phyloP scores from a whole-genome alignment of 257 asterid genomes.

The Asclepias syriaca region DNA sequence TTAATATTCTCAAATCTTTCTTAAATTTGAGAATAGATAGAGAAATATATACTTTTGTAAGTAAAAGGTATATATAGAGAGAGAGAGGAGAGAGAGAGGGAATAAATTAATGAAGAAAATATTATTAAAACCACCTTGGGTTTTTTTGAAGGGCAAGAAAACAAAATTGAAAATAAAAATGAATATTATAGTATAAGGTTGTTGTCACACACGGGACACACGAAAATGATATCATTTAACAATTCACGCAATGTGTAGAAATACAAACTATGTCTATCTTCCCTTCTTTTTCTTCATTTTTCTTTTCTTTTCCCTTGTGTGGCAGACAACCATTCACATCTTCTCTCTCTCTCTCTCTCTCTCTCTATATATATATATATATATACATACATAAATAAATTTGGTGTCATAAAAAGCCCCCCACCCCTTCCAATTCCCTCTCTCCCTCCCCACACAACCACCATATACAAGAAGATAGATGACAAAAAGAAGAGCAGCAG shows the following conservation, averaged over 20 bases:
- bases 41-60: no score
- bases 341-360: neutral
- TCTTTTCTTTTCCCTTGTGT: constrained; percentile 9
- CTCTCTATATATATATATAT: neutral
- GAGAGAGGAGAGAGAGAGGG: no score
- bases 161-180: neutral
- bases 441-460: neutral
- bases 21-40: no score
- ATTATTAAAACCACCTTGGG: neutral
- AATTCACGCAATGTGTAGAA: constrained; percentile 13
- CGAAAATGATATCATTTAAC: constrained; percentile 19
- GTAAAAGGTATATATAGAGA: no score
- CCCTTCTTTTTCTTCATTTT: neutral
- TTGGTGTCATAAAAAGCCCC: neutral
- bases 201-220: constrained; percentile 27
- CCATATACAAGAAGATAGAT: constrained; percentile 12
- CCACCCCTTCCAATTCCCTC: neutral
- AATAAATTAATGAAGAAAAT: no score
- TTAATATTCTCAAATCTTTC: neutral
- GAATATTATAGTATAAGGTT: constrained; percentile 6
- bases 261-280: neutral
- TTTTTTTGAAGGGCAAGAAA: constrained; percentile 12
- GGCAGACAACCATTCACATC: constrained; percentile 21
- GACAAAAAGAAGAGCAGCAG: constrained; percentile 30
- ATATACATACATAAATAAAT: neutral